Evolutionary conservation across 192 early-diverging fungal genomes (phyloP), one percentile per base, ranked within the genome.

Genomic region (Globomyces pollinis-pini): DNA sequence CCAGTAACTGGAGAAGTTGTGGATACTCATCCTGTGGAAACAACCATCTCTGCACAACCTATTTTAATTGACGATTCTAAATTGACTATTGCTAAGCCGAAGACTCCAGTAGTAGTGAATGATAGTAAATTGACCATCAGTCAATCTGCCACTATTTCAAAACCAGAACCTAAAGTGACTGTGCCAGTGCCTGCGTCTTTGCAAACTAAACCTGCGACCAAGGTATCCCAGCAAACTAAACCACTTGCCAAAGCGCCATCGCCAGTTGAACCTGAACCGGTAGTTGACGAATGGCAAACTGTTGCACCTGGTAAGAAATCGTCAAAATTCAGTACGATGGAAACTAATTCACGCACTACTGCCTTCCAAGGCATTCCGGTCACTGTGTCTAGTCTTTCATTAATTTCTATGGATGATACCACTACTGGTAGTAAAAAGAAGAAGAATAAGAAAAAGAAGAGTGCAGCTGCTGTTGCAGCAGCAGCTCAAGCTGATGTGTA

Each of bases 211-310:
- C 23, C 23, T 28, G 44, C 23, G 15, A 26, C 3, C 18, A 3
- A 26, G 6, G 11, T 20, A 7, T 5, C 44, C 44, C 11, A 23
- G 5, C 44, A 20, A 23, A 26, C 28, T 26, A 26, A 12, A 9
- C 44, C 44, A 26, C 44, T 47, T 26, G 23, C 44, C 6, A 47
- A 47, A 26, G 44, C 44, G 5, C 44, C 44, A 47, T 20, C 23
- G n/a, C 28, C 23, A 8, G 28, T 47, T 7, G 23, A 47, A 7
- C 20, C 44, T 6, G 44, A 47, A n/a, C 2, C 23, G 6, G 44
- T 26, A 15, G 44, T 47, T 15, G 44, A 47, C 28, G 44, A 47
- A 47, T 55, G 53, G 53, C 53, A 55, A 41, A 55, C 53, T 23
- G 38, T 55, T 18, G 29, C 29, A 1, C 35, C 38, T 36, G 34